A percentile compares a stretch with the other conserved stretches of the same genome.
Evolutionary conservation across 2,329 filamentous ascomycete genomes (phyloP).

Genomic region (Keithomyces neogunnii): DNA sequence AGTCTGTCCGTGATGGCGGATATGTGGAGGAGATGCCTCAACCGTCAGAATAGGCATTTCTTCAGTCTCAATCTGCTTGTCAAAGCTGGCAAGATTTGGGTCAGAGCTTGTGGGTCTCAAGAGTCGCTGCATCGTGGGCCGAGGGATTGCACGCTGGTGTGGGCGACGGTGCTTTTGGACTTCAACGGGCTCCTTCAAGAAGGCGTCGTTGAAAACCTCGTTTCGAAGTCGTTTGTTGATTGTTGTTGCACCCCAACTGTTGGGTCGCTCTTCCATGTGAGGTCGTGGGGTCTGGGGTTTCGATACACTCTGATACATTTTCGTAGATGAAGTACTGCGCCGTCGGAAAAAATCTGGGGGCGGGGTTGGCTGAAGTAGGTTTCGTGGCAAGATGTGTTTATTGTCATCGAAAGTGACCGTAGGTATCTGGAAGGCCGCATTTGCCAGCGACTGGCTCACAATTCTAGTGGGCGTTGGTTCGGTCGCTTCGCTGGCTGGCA

Average conservation of each 20-base stretch:
- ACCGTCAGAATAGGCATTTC: background rate
- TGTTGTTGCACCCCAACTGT: slow-evolving; percentile 82
- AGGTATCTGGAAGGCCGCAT: slow-evolving; percentile 57
- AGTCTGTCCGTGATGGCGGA: slow-evolving; percentile 1
- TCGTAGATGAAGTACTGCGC: slow-evolving; percentile 23
- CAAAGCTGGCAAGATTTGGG: slow-evolving; percentile 21
- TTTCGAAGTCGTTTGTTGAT: slow-evolving; percentile 84
- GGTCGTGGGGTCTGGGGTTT: slow-evolving; percentile 18
- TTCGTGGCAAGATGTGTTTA: slow-evolving; percentile 81
- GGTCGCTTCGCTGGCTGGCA: slow-evolving; percentile 10
- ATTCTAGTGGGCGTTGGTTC: slow-evolving; percentile 28
- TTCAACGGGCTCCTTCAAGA: slow-evolving; percentile 76
- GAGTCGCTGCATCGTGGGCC: slow-evolving; percentile 36
- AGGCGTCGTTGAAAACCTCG: slow-evolving; percentile 88
- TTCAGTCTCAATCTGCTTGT: background rate
- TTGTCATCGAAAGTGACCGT: slow-evolving; percentile 94
- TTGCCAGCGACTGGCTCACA: slow-evolving; percentile 68
- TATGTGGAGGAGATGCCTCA: background rate
- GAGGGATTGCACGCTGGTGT: slow-evolving; percentile 57
- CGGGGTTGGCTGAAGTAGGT: slow-evolving; percentile 59
- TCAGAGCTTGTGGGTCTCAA: slow-evolving; percentile 38
- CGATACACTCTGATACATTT: slow-evolving; percentile 10
- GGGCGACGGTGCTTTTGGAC: slow-evolving; percentile 67
- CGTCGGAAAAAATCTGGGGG: slow-evolving; percentile 23
- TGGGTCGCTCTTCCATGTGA: slow-evolving; percentile 46